These are phyloP conservation scores for Cymbidium sinense DNA, from an alignment of 106 monocot genomes.

Conservation along the genomic window DNA sequence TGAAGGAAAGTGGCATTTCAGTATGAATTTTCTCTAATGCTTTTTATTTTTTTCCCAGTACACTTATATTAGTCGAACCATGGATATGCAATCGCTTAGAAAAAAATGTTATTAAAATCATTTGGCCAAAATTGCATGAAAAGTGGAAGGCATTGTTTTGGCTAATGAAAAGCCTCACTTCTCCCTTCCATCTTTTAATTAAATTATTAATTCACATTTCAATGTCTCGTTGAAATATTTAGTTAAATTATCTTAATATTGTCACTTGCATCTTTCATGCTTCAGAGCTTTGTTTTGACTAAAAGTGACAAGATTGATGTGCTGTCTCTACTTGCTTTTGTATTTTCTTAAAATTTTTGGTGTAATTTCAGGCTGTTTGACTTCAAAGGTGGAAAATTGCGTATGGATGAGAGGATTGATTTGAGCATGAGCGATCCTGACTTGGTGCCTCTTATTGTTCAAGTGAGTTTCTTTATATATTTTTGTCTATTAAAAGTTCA, in stretches of 20 bases:
- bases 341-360: neutral
- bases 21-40: neutral
- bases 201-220: neutral
- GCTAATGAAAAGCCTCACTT: neutral
- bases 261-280: neutral
- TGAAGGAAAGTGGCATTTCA: neutral
- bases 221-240: neutral
- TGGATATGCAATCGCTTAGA: neutral
- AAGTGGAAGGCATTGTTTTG: neutral
- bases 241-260: neutral
- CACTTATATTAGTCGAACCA: neutral
- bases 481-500: neutral
- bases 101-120: neutral
- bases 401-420: constrained; percentile 96
- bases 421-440: constrained; percentile 98
- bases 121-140: neutral
- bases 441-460: constrained; percentile 90
- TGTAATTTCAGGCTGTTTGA: constrained; percentile 68
- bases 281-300: neutral
- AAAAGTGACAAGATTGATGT: neutral
- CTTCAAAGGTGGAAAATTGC: constrained; percentile 82
- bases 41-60: constrained; percentile 5
- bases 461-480: constrained; percentile 46
- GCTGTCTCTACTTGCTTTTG: neutral
- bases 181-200: neutral